A percentile compares a stretch with the other conserved stretches of the same genome.
These are phyloP conservation scores for Daldinia vernicosa DNA, from an alignment of 495 filamentous ascomycete genomes.

Conservation along the genomic window DNA sequence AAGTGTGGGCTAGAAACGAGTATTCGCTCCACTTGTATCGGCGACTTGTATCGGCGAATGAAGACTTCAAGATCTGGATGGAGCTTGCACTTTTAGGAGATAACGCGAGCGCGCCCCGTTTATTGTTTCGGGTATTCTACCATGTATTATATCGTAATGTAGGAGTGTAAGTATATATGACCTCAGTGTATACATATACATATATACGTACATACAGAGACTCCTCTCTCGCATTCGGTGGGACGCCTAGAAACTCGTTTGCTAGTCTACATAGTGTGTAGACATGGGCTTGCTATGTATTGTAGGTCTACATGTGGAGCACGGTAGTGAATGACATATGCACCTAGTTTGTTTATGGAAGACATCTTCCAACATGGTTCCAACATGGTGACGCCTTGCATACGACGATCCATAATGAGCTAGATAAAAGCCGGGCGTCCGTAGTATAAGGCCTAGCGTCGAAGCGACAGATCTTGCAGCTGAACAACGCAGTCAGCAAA, in stretches of 20 bases:
- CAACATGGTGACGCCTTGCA: constrained; percentile 26
- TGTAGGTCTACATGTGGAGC: constrained; percentile 21
- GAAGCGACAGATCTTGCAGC: constrained; percentile 40
- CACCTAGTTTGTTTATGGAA: constrained; percentile 26
- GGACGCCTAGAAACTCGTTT: constrained; percentile 23
- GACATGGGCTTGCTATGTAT: background rate
- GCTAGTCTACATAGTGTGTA: no score
- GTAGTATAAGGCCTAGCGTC: constrained; percentile 32
- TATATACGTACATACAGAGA: constrained; percentile 3
- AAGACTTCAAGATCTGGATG: background rate
- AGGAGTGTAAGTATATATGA: background rate
- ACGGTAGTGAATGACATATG: constrained; percentile 11
- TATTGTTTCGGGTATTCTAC: constrained; percentile 19
- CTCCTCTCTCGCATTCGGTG: constrained; percentile 11
- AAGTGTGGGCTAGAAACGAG: background rate
- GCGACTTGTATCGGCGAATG: background rate
- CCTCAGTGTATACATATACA: background rate
- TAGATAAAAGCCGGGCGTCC: constrained; percentile 1
- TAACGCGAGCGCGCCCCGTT: constrained; percentile 9
- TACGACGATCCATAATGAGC: constrained; percentile 15
- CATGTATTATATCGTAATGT: background rate
- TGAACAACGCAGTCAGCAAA: constrained; percentile 33
- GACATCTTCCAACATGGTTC: constrained; percentile 20
- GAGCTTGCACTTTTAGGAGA: background rate
- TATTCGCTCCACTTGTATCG: background rate